Base-by-base conservation (phyloP, 2,329 filamentous ascomycete species). In the Apiospora phragmitis region DNA sequence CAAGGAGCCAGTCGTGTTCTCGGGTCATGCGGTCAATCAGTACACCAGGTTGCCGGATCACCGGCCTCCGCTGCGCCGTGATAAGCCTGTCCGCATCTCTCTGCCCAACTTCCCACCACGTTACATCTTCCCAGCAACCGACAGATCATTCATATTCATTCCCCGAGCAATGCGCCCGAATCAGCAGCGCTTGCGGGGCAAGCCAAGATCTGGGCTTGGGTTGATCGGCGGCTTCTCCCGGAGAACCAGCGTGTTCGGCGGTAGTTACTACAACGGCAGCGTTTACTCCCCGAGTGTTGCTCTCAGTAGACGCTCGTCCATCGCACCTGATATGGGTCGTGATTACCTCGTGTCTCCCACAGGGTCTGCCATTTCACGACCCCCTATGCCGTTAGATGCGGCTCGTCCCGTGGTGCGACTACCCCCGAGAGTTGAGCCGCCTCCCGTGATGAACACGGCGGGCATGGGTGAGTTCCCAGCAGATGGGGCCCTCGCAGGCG, bases 61-160 rank as follows among this genome's bases (percentile, higher is more conserved):
- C 81, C 91, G 96, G 29, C 96, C 96, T 26, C 96, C 96, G 68
- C 88, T 99, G 67, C 93, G 96, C 73, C 92, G 96, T 76, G 96
- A 99, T 84, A 99, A 98, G 80, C 96, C 96, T 9, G 96, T 98
- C 51, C 92, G 96, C 68, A 94, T 99, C 75, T 98, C 94, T 11
- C 86, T 99, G 55, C 95, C 96, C 1, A 88, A 92, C 38, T 88
- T 93, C 73, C 85, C 90, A 16, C 93, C 94, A 45, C 90, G 93
- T 73, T 98, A 98, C 81, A 95, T 98, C 72, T 97, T 96, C 82
- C 96, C 96, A 7, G 93, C 94, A 2, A 87, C 89, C 65, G 95
- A 98, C 77, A 88, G 96, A 74, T 98, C 96, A 0, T 99, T 99
- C 81, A 97, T 98, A 77, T 99, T 99, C 83, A 99, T 99, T 72